Evolutionary conservation across 2,329 filamentous ascomycete species (phyloP).

Genomic region (Venturiaceae sp.): DNA sequence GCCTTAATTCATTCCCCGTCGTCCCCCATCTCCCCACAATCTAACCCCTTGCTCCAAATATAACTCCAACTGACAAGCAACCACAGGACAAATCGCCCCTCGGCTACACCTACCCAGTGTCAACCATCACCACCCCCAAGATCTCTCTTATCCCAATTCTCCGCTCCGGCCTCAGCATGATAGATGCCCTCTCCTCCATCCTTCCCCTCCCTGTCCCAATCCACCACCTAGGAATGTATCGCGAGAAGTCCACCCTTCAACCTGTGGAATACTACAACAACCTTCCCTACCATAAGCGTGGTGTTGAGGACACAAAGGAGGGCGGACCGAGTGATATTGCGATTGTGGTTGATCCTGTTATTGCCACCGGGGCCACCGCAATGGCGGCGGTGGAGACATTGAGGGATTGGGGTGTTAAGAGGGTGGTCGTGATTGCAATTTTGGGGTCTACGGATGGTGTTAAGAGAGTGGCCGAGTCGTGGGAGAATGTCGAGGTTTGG

Average conservation of each 20-base stretch:
- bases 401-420: slow-evolving; percentile 81
- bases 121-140: slow-evolving; percentile 51
- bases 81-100: slow-evolving; percentile 66
- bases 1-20: neutral
- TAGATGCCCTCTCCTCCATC: slow-evolving; percentile 74
- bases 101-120: slow-evolving; percentile 62
- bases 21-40: neutral
- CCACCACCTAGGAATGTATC: slow-evolving; percentile 91
- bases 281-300: slow-evolving; percentile 61
- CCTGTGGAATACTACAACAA: slow-evolving; percentile 99
- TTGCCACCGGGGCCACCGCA: slow-evolving; percentile 86
- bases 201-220: slow-evolving; percentile 73
- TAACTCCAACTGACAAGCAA: neutral
- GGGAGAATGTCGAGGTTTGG: slow-evolving; percentile 69
- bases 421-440: slow-evolving; percentile 66
- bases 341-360: slow-evolving; percentile 82
- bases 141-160: slow-evolving; percentile 86
- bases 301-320: slow-evolving; percentile 29
- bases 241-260: slow-evolving; percentile 75
- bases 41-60: neutral
- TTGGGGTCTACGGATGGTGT: slow-evolving; percentile 67
- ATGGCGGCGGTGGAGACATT: slow-evolving; percentile 83
- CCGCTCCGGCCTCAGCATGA: slow-evolving; percentile 85
- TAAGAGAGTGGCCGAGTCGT: slow-evolving; percentile 61
- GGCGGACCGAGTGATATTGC: slow-evolving; percentile 49